Evolutionary conservation across 768 basidiomycete species (phyloP).

Genomic region (Russula vinacea): DNA sequence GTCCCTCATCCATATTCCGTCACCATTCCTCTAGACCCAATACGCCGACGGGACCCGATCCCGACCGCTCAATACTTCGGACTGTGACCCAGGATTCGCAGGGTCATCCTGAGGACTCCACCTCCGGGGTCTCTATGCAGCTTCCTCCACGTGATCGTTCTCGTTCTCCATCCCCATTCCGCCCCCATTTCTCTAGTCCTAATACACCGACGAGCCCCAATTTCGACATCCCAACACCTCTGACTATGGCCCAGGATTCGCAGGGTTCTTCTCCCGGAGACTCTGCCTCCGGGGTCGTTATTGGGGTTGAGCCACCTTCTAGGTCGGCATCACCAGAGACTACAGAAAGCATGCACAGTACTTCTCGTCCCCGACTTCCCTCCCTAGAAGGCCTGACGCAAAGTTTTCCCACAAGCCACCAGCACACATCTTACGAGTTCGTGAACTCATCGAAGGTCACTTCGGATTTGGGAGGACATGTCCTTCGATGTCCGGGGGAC

Average conservation of each 20-base stretch:
- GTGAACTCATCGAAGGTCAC: not conserved
- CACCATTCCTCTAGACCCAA: not conserved
- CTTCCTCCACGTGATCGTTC: not conserved
- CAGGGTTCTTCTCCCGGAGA: not conserved
- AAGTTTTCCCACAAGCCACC: not conserved
- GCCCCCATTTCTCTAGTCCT: not conserved
- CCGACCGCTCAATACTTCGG: not conserved
- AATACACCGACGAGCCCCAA: not conserved
- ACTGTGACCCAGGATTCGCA: not conserved
- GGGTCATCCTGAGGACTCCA: not conserved
- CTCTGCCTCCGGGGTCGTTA: not conserved
- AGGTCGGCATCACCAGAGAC: not conserved
- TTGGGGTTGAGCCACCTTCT: conserved; percentile 7
- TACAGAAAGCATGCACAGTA: too few relatives aligned
- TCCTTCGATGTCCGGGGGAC: not conserved
- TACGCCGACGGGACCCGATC: not conserved
- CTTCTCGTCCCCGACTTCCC: not conserved
- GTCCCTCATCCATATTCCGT: not conserved
- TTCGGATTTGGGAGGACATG: not conserved
- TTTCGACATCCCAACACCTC: not conserved
- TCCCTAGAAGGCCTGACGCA: not conserved
- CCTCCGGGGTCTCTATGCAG: not conserved
- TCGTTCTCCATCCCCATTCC: not conserved
- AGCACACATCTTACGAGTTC: not conserved
- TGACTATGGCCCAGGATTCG: not conserved